phyloP scores from a whole-genome alignment of 257 asterid genomes.

The Agastache rugosa region DNA sequence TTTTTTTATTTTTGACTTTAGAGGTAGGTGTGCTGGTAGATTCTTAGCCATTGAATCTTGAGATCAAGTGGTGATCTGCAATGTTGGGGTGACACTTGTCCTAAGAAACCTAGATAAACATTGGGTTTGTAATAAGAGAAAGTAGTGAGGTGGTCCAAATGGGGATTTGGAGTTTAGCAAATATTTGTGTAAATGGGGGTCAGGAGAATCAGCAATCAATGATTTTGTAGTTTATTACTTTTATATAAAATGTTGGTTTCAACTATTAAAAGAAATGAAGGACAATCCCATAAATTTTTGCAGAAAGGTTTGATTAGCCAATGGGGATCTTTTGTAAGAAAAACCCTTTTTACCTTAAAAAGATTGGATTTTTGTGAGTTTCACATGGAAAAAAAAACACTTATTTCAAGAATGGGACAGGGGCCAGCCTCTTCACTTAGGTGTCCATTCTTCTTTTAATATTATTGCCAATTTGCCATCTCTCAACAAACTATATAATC shows the following conservation, averaged over 20 bases:
- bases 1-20: constrained; percentile 7
- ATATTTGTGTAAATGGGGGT: constrained; percentile 15
- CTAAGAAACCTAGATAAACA: constrained; percentile 12
- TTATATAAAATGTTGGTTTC: not conserved
- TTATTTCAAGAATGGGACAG: not conserved
- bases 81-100: constrained; percentile 31
- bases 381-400: constrained; percentile 22
- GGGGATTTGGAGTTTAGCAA: constrained; percentile 8
- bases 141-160: constrained; percentile 24
- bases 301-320: constrained; percentile 15
- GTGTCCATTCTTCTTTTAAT: not conserved
- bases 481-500: not conserved
- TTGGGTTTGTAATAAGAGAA: constrained; percentile 2
- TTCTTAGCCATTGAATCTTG: constrained; percentile 32
- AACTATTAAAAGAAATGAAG: constrained; percentile 14
- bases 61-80: not conserved
- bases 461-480: not conserved
- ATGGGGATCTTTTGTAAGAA: constrained; percentile 12
- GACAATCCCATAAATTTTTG: not conserved
- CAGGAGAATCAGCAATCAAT: constrained; percentile 8
- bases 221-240: not conserved
- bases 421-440: not conserved
- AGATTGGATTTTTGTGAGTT: not conserved
- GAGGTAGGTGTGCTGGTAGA: constrained; percentile 29
- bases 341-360: not conserved